Evolutionary conservation across 306 rosid genomes (phyloP), one percentile per base, ranked within the genome.

Genomic region (Castanea crenata): DNA sequence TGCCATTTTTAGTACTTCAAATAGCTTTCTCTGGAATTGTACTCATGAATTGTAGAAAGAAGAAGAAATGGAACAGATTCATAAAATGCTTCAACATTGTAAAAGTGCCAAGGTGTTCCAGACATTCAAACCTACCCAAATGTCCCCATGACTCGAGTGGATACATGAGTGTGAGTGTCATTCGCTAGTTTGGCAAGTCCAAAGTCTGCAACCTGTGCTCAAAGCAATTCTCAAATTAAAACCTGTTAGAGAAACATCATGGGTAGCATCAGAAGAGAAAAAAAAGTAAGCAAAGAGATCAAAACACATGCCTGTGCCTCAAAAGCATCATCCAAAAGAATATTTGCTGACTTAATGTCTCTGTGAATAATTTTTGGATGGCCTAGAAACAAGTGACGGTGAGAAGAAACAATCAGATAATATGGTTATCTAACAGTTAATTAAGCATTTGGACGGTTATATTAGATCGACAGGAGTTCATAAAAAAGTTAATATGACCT

Each of bases 101-200:
- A 76, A 74, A 14, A 74, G 49, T 73, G 44, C 56, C 73, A 16
- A 18, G 21, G 12, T 8, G 29, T 74, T 55, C 71, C 5, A 78
- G 58, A 61, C 35, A 62, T 72, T 67, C 58, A 73, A 78, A 84
- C 92, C 54, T 84, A 95, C 99, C 99, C 99, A 70, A 95, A 95
- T 85, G 99, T 95, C 71, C 99, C 99, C 98, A 95, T 90, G 82
- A 95, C 98, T 70, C 98, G 89, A 38, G 99, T 95, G 38, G 99
- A 91, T 68, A 95, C 97, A 76, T 93, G 99, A 31, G 98, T 95
- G 29, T 84, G 34, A 41, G 85, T 84, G 85, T 88, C 97, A 25
- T 88, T 91, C 1, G 94, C 85, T 67, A 93, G 91, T 76, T 88
- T 94, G 19, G 98, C 98, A 62, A 94, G 98, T 78, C 99, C 99